Base-by-base conservation (phyloP, 1,284 basidiomycete species). In the Cerioporus squamosus region DNA sequence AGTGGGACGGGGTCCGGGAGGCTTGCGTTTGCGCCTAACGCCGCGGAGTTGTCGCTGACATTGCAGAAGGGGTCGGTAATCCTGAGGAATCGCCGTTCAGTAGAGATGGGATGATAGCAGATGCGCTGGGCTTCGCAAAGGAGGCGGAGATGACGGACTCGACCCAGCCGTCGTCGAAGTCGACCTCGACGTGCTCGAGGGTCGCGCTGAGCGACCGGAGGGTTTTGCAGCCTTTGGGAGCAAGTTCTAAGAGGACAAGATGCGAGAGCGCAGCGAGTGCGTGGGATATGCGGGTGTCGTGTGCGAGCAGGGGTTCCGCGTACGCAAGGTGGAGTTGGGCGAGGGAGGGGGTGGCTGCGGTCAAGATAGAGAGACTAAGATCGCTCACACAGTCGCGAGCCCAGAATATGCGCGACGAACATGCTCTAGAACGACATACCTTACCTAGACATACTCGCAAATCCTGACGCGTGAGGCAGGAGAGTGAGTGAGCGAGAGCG, bases 1-100 rank as follows among this genome's bases (percentile, higher is more conserved):
- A 63, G 57, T 10, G 57, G 43, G 18, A 63, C 31, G 1, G 61
- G 61, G 42, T 63, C 61, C 2, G 61, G 61, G 3, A 60, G 61
- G 2, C 44, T 14, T 38, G 20, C 29, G n/a, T 18, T 18, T 14
- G 24, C 20, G 23, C 18, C 26, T 2, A 46, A 17, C 12, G 26
- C 48, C 14, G 49, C 43, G 8, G 55, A 2, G 54, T 53, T 7
- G 55, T 53, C 18, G 59, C 54, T 8, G 55, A 54, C 1, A 46
- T 46, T 6, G 59, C 51, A 10, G 50, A 46, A 20, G 59, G 51
- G 2, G 54, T 53, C 5, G 54, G 51, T 6, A 55, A 53, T 3
- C 57, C 53, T 14, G 45, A 44, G 18, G 53, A 49, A 15, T 60
- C 22, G 40, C 53, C 59, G 29, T 55, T 55, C 24, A 53, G 53